Evolutionary conservation across 768 basidiomycete genomes (phyloP), one percentile per base, ranked within the genome.

Genomic region (Mrakia hoshinonis): DNA sequence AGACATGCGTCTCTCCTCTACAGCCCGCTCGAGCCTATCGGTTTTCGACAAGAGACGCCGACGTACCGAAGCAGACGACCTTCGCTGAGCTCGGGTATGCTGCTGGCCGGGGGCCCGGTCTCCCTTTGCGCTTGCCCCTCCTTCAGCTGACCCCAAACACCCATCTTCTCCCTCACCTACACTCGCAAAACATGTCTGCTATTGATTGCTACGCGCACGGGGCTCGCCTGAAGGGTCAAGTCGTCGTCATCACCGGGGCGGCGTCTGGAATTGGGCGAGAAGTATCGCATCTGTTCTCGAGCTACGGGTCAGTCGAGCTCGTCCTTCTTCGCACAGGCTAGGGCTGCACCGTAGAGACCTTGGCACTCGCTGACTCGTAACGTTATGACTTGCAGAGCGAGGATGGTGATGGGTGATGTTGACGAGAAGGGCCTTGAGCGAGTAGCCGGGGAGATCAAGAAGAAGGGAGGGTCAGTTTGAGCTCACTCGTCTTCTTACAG

Each of bases 381-480:
- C n/a, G 7, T 7, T 4, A 15, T 49, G 4, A n/a, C 3, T 13
- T 9, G 15, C 49, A 64, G 69, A 7, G 64, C 52, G 7, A 72
- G 67, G 47, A 39, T 72, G 24, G 70, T 67, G 15, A 18, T 72
- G 26, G 70, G 64, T 5, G 70, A 72, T n/a, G 20, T 58, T 15
- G 39, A 72, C 46, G 46, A n/a, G 31, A 20, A 49, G 9, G 70
- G 46, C 4, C 48, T 72, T 0, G 39, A 48, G 34, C 43, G 13
- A 11, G 67, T 68, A 4, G 54, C 51, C 15, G 39, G 34, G 3
- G 65, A 67, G 65, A 62, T 72, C 20, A 22, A 31, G 5, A 18
- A 18, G 6, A n/a, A 13, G 2, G 70, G 70, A 31, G 70, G 70
- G 70, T 71, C 15, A 26, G 70, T 46, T 15, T 13, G 24, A 36